Base-by-base conservation (phyloP, 805 yeast species). In the Spathaspora sp. region DNA sequence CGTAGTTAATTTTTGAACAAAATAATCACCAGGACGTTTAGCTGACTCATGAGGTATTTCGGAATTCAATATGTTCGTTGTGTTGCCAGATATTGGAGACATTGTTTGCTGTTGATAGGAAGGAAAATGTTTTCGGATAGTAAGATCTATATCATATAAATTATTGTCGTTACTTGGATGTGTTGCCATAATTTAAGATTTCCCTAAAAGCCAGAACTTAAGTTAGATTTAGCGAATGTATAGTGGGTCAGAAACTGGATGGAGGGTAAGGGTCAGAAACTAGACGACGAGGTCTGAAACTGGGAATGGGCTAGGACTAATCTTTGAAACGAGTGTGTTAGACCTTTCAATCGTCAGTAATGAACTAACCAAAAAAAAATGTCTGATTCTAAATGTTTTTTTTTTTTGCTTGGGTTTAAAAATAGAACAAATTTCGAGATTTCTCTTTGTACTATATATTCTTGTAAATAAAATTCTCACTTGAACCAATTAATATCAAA, bases 21-120 rank as follows among this genome's bases (percentile, higher is more conserved):
- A 73, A 58, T 70, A 72, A 51, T 73, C 77, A 29, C 76, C 70
- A 3, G 78, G 78, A 26, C 78, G 57, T 53, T 69, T 71, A n/a
- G 46, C 11, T 14, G 40, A 35, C 8, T 35, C 40, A 5, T 6
- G 8, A 11, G 16, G 40, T 14, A 16, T 14, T 4, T 35, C 14
- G 14, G 11, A n/a, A n/a, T n/a, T 35, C 18, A 35, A 11, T n/a
- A n/a, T 35, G 35, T 31, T 31, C 4, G 35, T 3, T 31, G 35
- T 10, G 10, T 10, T 11, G 35, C 4, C 8, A 31, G 35, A 3
- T 14, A 31, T 31, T 4, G 35, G 35, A 3, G 40, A n/a, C 18
- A 35, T 35, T 35, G 40, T 35, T 12, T 11, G 18, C 14, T 35
- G 40, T n/a, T 35, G 18, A 6, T 23, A 23, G 3, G 26, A 23